Evolutionary conservation across 176 grass and related monocot genomes (phyloP), one percentile per base, ranked within the genome.

Genomic region (Secale cereale): DNA sequence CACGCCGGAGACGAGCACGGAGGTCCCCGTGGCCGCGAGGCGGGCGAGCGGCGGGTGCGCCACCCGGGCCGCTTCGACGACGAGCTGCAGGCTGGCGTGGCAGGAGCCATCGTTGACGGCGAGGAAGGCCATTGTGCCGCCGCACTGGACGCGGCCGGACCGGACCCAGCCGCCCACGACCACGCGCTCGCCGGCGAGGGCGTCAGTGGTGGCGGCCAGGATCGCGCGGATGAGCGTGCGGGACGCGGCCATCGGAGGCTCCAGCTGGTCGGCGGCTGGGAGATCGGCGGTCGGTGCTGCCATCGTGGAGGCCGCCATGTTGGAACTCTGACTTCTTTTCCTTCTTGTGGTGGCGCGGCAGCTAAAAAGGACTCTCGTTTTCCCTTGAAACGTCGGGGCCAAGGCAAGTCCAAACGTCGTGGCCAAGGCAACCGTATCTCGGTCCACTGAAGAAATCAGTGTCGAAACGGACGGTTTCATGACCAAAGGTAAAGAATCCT

Each of bases 101-200:
- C 90, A 94, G 25, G 92, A 97, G 0, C 92, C 92, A 26, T 97
- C 95, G 72, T 92, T 97, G 79, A 97, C 77, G 79, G 92, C 90
- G 28, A 97, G 92, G 64, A 91, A 91, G 27, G 87, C 90, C 46
- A 94, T 86, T 4, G 9, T 14, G 22, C 67, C 67, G 10, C 33
- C 2, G 5, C 10, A n/a, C 67, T 70, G 4, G 20, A 23, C 15
- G 20, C 67, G 10, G 35, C 67, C 67, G 4, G 10, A 22, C 67
- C 35, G n/a, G 5, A 70, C 35, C 67, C 4, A 70, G 10, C 33
- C 35, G 10, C 35, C 35, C 10, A 40, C 35, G 20, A 11, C 10
- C 67, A 40, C 20, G 10, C 10, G 35, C 67, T 70, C 4, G 10
- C 67, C 67, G 35, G 20, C 10, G 22, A 39, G 35, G 32, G 67